Evolutionary conservation across 176 grass and related monocot species (phyloP), one percentile per base, ranked within the genome.

Genomic region (Dactylis glomerata): DNA sequence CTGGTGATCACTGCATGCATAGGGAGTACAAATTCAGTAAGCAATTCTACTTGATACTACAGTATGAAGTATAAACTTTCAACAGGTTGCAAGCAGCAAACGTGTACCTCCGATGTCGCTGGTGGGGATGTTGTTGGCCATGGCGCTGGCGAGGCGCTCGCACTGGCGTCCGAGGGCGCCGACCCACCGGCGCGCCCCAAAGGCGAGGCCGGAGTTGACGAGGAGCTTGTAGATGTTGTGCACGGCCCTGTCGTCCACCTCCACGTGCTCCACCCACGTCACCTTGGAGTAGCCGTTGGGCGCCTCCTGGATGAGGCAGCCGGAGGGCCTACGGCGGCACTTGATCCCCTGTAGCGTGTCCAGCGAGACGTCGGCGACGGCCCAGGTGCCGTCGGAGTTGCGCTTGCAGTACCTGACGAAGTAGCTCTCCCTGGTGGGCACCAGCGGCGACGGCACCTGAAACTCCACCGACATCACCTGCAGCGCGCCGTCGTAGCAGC

Each of bases 391-490:
- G 24, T 99, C 93, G 0, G 88, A 72, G 2, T 92, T 92, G 83
- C 94, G 93, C 90, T 99, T 99, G 92, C 97, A 99, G 83, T 99
- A 96, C 52, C 97, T 92, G 44, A 88, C 93, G 27, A 99, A 99
- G 74, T 96, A 90, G 86, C 88, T 91, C 76, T 96, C 97, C 36
- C 97, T 73, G 0, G 97, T 99, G 5, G 97, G 93, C 40, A 99
- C 97, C 4, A 99, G 86, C 3, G 97, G 97, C 14, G 97, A 96
- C 1, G 97, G 92, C 72, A 99, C 97, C 86, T 99, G 97, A 77
- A 99, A 99, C 61, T 99, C 97, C 13, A 94, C 97, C 28, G 97
- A 94, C 91, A 99, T 99, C 87, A 98, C 89, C 95, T 98, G 96
- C 84, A 98, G 23, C 81, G 96, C 96, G 70, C 96, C 96, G 8